Conservation (phyloP, 805 yeast species). For the Candida ovalis region DNA sequence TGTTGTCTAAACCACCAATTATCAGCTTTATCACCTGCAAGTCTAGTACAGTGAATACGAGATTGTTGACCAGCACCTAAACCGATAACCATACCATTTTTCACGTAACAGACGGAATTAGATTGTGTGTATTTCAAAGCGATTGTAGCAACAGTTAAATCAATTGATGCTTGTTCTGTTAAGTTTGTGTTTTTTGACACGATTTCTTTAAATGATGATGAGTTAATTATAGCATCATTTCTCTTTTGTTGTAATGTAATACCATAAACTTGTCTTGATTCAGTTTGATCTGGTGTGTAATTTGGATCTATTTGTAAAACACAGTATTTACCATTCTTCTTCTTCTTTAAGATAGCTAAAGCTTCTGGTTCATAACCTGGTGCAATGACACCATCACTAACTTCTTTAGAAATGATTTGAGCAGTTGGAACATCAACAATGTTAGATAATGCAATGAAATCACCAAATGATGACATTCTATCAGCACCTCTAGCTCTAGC, state of each 20-base stretch:
- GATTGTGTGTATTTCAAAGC: constrained; percentile 97
- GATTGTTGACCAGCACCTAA: constrained; percentile 99
- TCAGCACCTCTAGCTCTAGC: constrained; percentile 99
- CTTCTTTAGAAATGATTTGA: constrained; percentile 94
- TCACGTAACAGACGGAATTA: constrained; percentile 97
- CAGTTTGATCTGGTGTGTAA: constrained; percentile 74
- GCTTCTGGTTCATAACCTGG: constrained; percentile 96
- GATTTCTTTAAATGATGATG: constrained; percentile 85
- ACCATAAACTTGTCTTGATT: constrained; percentile 95
- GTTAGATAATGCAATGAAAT: constrained; percentile 95
- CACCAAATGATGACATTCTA: constrained; percentile 99
- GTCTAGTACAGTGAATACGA: constrained; percentile 97
- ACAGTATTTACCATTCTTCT: constrained; percentile 97
- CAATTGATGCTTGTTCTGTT: constrained; percentile 89
- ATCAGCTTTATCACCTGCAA: constrained; percentile 99
- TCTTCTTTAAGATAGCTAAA: constrained; percentile 77
- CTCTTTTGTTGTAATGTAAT: constrained; percentile 93
- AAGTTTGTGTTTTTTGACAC: constrained; percentile 82
- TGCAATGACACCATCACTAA: constrained; percentile 97
- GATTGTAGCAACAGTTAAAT: constrained; percentile 94
- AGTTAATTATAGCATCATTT: constrained; percentile 93
- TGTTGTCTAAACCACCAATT: constrained; percentile 99
- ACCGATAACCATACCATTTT: constrained; percentile 98
- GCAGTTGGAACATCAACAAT: constrained; percentile 97
- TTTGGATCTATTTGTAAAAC: constrained; percentile 94